These are phyloP conservation scores for Dalbergia oliveri DNA, from an alignment of 306 rosid genomes.

Conservation along the genomic window DNA sequence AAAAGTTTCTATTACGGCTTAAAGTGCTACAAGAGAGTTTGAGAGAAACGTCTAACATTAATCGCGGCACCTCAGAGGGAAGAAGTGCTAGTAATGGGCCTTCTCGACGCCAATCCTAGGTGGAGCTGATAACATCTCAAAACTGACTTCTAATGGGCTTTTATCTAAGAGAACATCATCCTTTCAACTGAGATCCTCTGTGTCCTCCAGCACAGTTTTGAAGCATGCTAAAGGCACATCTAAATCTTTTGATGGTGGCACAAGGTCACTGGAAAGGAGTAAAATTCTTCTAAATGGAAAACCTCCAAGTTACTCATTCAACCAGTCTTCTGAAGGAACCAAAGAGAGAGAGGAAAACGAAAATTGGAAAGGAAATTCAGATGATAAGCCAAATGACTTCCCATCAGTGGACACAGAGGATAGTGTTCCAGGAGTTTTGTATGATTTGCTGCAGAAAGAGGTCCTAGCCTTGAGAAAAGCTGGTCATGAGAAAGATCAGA, in stretches of 20 bases:
- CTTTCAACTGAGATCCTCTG: constrained; percentile 76
- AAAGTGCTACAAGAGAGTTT: constrained; percentile 95
- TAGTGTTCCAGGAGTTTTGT: constrained; percentile 84
- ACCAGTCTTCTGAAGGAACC: constrained; percentile 80
- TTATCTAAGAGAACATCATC: constrained; percentile 81
- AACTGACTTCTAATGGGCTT: constrained; percentile 84
- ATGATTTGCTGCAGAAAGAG: constrained; percentile 97
- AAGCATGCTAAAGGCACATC: constrained; percentile 98
- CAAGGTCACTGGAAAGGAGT: constrained; percentile 92
- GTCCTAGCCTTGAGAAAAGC: constrained; percentile 88
- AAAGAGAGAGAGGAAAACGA: constrained; percentile 63
- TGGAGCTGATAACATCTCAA: constrained; percentile 89
- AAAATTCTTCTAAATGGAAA: constrained; percentile 82
- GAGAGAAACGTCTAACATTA: constrained; percentile 77
- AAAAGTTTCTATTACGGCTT: constrained; percentile 89
- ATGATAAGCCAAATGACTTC: constrained; percentile 82
- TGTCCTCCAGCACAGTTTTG: constrained; percentile 82
- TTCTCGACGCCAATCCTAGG: constrained; percentile 98
- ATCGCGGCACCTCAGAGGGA: constrained; percentile 82
- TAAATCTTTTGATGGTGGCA: constrained; percentile 97
- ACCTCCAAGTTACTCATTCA: constrained; percentile 72
- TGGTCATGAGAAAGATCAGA: constrained; percentile 97
- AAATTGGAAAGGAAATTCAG: constrained; percentile 80
- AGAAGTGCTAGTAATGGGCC: constrained; percentile 84
- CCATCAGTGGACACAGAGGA: constrained; percentile 71